Base-by-base conservation (phyloP, 805 yeast species). In the baker's yeast (Saccharomyces cerevisiae) region DNA sequence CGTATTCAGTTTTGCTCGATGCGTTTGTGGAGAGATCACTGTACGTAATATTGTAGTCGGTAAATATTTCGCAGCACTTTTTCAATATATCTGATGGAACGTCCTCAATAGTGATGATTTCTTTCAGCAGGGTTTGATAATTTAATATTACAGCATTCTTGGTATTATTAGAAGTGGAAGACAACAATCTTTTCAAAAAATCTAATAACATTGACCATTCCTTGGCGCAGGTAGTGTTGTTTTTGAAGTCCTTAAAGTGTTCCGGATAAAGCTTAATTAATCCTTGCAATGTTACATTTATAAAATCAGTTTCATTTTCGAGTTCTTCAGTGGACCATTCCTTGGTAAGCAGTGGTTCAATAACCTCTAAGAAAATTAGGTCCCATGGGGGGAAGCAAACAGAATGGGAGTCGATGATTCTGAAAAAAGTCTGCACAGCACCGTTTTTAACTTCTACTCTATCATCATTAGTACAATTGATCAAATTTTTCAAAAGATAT, bases 361-460 rank as follows among this genome's bases (percentile, higher is more conserved):
- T 75, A 1, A 88, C 89, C 41, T 85, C 76, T 30, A 72, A 66
- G 61, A 82, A 84, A 2, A 91, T 79, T n/a, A 83, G 68, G 28
- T 76, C 70, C 97, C 97, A 90, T 1, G 81, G 73, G 0, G 82
- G 78, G 21, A 83, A 72, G 47, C 73, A 72, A 10, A 69, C 63
- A 0, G 88, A 85, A 66, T 86, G 89, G 2, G 91, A 80, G 51
- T 87, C 89, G 56, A 87, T 75, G 29, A 92, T 84, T 59, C 91
- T 81, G 70, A 89, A 89, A 59, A 91, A 83, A 0, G 97, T 92
- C 65, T 90, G 96, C 14, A 89, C 79, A 0, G 97, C 84, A 1
- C 97, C 97, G 62, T 89, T 90, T 57, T 95, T 78, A 0, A 92
- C 96, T 61, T 90, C 96, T 1, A 84, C 78, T 53, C 96, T 77